These are phyloP conservation scores for Nemophila menziesii DNA, from an alignment of 257 asterid genomes.

Conservation along the genomic window DNA sequence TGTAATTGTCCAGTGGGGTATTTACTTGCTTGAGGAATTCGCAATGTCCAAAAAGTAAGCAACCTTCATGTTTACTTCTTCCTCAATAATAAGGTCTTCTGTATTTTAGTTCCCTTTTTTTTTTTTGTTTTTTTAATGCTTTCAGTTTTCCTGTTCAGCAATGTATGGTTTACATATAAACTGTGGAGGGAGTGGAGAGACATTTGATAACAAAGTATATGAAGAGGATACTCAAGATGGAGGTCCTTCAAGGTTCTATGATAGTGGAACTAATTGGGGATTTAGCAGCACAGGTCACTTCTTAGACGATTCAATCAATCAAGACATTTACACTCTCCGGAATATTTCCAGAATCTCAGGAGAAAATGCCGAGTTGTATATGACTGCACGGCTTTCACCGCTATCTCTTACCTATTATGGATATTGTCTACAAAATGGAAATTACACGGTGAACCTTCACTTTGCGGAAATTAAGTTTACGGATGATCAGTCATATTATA, in stretches of 20 bases:
- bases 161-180: constrained; percentile 60
- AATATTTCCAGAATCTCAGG: not conserved
- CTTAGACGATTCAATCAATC: constrained; percentile 54
- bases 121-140: too few relatives aligned
- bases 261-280: constrained; percentile 58
- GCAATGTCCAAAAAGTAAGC: too few relatives aligned
- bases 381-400: constrained; percentile 15
- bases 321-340: constrained; percentile 43
- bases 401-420: constrained; percentile 7
- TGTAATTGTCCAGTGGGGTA: too few relatives aligned
- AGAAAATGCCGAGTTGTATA: constrained; percentile 5
- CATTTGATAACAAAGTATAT: constrained; percentile 17
- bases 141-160: too few relatives aligned
- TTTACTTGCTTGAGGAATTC: too few relatives aligned
- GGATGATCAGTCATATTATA: constrained; percentile 2
- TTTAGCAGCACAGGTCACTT: constrained; percentile 91
- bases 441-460: constrained; percentile 12
- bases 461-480: constrained; percentile 12
- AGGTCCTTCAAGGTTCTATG: constrained; percentile 73
- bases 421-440: constrained; percentile 14
- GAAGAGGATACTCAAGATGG: constrained; percentile 59
- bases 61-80: too few relatives aligned
- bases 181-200: constrained; percentile 67
- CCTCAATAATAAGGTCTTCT: too few relatives aligned
- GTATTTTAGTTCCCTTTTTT: too few relatives aligned